Conservation (phyloP, 1,284 basidiomycete genomes). For the Sphagnurus paluster region DNA sequence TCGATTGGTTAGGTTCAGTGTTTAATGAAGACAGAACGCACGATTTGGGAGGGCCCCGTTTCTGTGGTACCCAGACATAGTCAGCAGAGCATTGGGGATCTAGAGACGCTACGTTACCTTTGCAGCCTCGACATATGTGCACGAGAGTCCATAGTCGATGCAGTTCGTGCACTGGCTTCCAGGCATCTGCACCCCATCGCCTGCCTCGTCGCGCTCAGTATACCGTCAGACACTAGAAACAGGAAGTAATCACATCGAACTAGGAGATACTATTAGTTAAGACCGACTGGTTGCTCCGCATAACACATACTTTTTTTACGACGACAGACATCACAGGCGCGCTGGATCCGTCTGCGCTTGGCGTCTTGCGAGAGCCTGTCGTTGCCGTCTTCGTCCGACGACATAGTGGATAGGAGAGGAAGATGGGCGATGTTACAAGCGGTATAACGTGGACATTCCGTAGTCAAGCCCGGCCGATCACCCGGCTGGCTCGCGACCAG, state of each 20-base stretch:
- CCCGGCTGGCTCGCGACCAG: too few relatives aligned
- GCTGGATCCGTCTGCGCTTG: conserved; percentile 14
- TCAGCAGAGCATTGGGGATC: neutral
- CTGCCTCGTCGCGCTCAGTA: conserved; percentile 20
- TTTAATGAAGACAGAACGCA: neutral
- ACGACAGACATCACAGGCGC: conserved; percentile 21
- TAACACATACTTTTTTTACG: conserved; percentile 18
- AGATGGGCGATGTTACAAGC: too few relatives aligned
- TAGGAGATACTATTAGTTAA: conserved; percentile 2
- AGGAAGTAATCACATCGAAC: conserved; percentile 16
- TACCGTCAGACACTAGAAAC: neutral
- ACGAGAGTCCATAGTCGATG: conserved; percentile 56
- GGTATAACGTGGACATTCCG: too few relatives aligned
- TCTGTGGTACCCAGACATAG: conserved; percentile 10
- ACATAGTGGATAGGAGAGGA: too few relatives aligned
- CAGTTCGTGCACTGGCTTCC: conserved; percentile 63
- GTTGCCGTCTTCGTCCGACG: too few relatives aligned
- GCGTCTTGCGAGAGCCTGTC: conserved; percentile 1
- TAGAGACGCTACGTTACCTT: conserved; percentile 34
- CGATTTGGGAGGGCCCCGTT: conserved; percentile 16
- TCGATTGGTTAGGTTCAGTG: neutral
- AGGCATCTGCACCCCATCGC: conserved; percentile 47
- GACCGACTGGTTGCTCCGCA: neutral
- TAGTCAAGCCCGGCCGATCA: too few relatives aligned
- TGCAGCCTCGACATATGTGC: conserved; percentile 54